Evolutionary conservation across 352 stramenopile species (phyloP).

Genomic region (Lagenidium giganteum): DNA sequence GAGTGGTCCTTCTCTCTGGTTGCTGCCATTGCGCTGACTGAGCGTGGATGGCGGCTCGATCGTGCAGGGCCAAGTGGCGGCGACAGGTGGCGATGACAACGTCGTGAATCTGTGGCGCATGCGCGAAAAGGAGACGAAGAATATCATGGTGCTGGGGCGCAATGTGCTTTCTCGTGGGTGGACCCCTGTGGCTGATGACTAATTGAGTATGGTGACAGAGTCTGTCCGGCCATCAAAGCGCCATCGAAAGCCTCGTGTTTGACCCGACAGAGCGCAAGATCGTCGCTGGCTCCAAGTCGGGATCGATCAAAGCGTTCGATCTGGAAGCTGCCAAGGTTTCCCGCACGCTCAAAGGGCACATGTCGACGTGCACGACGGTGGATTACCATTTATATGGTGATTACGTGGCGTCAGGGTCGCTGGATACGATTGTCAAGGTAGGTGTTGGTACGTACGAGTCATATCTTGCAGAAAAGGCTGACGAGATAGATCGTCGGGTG

Average conservation of each 20-base stretch:
- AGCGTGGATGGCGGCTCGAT: too few relatives aligned
- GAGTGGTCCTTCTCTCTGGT: too few relatives aligned
- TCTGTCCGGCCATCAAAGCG: constrained; percentile 63
- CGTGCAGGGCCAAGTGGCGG: constrained; percentile 68
- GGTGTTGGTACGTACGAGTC: neutral
- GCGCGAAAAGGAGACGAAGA: constrained; percentile 84
- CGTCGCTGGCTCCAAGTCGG: constrained; percentile 67
- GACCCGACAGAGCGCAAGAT: constrained; percentile 74
- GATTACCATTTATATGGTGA: constrained; percentile 86
- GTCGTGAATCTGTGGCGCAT: constrained; percentile 84
- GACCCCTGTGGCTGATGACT: neutral
- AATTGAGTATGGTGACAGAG: constrained; percentile 54
- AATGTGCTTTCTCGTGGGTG: neutral
- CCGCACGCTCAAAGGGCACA: constrained; percentile 79
- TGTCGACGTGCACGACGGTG: constrained; percentile 73
- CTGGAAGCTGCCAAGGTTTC: constrained; percentile 74
- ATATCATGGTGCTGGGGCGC: constrained; percentile 58
- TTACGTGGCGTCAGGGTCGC: constrained; percentile 76
- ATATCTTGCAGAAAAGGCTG: neutral
- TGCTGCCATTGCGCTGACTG: too few relatives aligned
- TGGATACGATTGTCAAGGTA: constrained; percentile 80
- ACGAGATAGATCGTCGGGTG: too few relatives aligned
- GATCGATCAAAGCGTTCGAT: constrained; percentile 85
- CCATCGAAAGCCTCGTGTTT: constrained; percentile 78
- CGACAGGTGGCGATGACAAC: constrained; percentile 73